phyloP scores from a whole-genome alignment of 2,329 filamentous ascomycete species.

The Aspergillus candidus region DNA sequence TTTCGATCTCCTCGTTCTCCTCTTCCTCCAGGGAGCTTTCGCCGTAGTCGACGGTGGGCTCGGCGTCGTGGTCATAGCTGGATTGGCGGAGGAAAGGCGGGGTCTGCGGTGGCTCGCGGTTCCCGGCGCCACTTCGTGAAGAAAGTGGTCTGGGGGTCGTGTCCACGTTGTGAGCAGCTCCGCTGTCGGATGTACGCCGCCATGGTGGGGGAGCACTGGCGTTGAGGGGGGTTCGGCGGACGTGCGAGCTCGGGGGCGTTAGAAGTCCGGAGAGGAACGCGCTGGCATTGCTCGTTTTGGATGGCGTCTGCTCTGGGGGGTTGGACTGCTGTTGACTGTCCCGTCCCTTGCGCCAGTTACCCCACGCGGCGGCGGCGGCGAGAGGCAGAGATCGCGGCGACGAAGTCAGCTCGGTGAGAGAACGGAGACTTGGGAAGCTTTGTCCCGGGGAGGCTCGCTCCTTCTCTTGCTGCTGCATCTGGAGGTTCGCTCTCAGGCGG shows the following conservation, averaged over 20 bases:
- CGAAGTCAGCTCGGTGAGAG: slow-evolving; percentile 67
- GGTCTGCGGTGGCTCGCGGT: slow-evolving; percentile 39
- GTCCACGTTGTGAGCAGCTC: slow-evolving; percentile 29
- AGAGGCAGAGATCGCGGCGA: slow-evolving; percentile 74
- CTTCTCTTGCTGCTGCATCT: slow-evolving; percentile 96
- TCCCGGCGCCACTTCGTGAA: slow-evolving; percentile 24
- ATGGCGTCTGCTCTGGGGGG: slow-evolving; percentile 50
- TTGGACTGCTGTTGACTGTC: slow-evolving; percentile 41
- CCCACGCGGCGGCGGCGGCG: slow-evolving; percentile 92
- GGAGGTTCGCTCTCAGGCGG: slow-evolving; percentile 83
- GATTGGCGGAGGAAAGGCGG: slow-evolving; percentile 52
- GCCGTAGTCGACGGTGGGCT: slow-evolving; percentile 41
- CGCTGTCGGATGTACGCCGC: slow-evolving; percentile 29
- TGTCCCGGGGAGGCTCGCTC: slow-evolving; percentile 69
- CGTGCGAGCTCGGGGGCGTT: slow-evolving; percentile 76
- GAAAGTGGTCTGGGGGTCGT: slow-evolving; percentile 26
- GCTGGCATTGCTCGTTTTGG: slow-evolving; percentile 51
- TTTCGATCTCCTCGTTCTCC: slow-evolving; percentile 45
- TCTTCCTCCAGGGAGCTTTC: slow-evolving; percentile 47
- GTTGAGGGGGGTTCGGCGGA: slow-evolving; percentile 56
- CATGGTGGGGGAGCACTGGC: slow-evolving; percentile 26
- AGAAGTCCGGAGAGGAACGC: slow-evolving; percentile 72
- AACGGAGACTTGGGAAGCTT: slow-evolving; percentile 68
- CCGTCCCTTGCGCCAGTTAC: slow-evolving; percentile 76
- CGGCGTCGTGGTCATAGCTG: slow-evolving; percentile 56